Percentiles rank a stretch among this genome's conserved stretches.
These are phyloP conservation scores for Bretschneidera sinensis DNA, from an alignment of 345 rosid species.

Conservation along the genomic window DNA sequence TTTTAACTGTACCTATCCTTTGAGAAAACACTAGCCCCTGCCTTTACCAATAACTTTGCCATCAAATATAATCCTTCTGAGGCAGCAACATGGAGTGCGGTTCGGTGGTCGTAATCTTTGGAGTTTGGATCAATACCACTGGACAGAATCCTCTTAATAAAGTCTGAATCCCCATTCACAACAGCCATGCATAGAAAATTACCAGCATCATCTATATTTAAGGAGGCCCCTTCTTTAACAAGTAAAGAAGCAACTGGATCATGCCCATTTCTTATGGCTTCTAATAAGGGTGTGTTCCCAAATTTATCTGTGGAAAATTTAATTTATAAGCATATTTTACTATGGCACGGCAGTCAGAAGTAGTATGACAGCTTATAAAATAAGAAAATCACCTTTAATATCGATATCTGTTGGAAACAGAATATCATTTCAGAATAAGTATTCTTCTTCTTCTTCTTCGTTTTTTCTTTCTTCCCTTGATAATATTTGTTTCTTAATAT, in stretches of 20 bases:
- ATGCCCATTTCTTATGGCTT: constrained; percentile 78
- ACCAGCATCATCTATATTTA: constrained; percentile 70
- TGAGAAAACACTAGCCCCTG: constrained; percentile 70
- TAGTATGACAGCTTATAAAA: not conserved
- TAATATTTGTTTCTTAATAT: not conserved
- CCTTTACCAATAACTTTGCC: constrained; percentile 71
- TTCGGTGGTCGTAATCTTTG: constrained; percentile 80
- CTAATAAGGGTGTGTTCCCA: constrained; percentile 79
- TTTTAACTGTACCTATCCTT: constrained; percentile 77
- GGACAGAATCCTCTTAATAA: constrained; percentile 63
- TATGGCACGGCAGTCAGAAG: too few relatives aligned
- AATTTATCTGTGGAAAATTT: constrained; percentile 55
- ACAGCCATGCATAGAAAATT: constrained; percentile 63
- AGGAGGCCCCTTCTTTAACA: constrained; percentile 58
- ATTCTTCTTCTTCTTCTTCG: not conserved
- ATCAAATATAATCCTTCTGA: constrained; percentile 77
- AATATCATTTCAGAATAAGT: constrained; percentile 4
- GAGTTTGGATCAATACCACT: constrained; percentile 77
- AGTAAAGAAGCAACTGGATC: constrained; percentile 61
- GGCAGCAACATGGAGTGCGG: constrained; percentile 90
- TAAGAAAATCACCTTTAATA: constrained; percentile 50
- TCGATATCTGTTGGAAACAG: constrained; percentile 47
- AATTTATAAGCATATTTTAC: constrained; percentile 4
- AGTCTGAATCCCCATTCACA: constrained; percentile 69
- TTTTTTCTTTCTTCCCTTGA: not conserved